These are phyloP conservation scores for Epichloe hybrida DNA, from an alignment of 2,329 filamentous ascomycete species.

Conservation along the genomic window DNA sequence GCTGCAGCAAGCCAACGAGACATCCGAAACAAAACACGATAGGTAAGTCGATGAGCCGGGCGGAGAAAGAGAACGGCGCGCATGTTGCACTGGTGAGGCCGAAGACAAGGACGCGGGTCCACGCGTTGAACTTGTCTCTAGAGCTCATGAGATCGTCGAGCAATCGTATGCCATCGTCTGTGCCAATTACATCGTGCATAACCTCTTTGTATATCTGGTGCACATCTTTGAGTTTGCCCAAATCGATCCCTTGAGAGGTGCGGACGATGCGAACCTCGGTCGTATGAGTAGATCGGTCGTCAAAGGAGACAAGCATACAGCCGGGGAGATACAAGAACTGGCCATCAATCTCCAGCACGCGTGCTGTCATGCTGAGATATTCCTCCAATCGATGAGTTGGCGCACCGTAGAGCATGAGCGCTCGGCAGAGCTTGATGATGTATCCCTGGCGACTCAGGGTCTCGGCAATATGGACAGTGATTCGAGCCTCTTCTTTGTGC, in stretches of 20 bases:
- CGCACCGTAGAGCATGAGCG: conserved; percentile 77
- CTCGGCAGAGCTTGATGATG: conserved; percentile 68
- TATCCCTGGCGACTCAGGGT: conserved; percentile 71
- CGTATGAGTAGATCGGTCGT: conserved; percentile 52
- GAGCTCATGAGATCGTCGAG: conserved; percentile 42
- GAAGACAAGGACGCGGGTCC: conserved; percentile 48
- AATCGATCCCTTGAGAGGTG: conserved; percentile 41
- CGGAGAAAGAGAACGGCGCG: conserved; percentile 63
- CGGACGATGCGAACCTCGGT: conserved; percentile 54
- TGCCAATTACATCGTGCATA: conserved; percentile 44
- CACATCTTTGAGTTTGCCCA: conserved; percentile 47
- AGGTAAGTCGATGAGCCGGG: conserved; percentile 57
- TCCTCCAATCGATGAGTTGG: conserved; percentile 84
- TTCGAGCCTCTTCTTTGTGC: conserved; percentile 31
- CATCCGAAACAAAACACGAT: conserved; percentile 58
- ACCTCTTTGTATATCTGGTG: conserved; percentile 53
- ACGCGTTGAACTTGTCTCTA: conserved; percentile 38
- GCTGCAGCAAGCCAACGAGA: conserved; percentile 55
- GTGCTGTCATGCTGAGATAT: conserved; percentile 74
- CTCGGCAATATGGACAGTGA: conserved; percentile 41
- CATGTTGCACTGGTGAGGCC: conserved; percentile 60
- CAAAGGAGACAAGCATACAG: conserved; percentile 88
- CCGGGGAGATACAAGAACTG: conserved; percentile 83
- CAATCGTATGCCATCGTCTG: conserved; percentile 41
- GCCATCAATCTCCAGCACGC: conserved; percentile 71